These are phyloP conservation scores for Leishmania amazonensis DNA, from an alignment of 208 protist genomes.

Conservation along the genomic window DNA sequence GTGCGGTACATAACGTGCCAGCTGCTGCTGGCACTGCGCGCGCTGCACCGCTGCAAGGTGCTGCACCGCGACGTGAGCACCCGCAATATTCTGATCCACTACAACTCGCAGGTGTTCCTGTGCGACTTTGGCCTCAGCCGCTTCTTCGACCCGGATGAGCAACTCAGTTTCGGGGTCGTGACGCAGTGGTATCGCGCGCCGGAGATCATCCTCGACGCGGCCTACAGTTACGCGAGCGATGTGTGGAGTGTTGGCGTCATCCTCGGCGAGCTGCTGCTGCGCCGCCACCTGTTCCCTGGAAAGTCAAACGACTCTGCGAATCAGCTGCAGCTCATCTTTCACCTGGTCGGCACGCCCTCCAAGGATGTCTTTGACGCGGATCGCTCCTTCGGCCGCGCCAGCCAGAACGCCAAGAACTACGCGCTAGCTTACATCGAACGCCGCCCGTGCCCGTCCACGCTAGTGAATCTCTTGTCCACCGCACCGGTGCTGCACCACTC, in stretches of 20 bases:
- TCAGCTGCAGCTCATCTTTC: conserved; percentile 93
- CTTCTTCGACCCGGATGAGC: conserved; percentile 93
- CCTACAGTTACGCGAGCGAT: conserved; percentile 86
- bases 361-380: conserved; percentile 74
- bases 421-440: conserved; percentile 70
- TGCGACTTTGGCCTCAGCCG: conserved; percentile 93
- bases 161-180: conserved; percentile 91
- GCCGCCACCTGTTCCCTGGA: conserved; percentile 91
- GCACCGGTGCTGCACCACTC: conserved; percentile 60
- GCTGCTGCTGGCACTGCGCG: conserved; percentile 86
- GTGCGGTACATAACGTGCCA: conserved; percentile 89
- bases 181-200: conserved; percentile 94
- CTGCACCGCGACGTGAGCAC: conserved; percentile 90
- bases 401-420: conserved; percentile 86
- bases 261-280: conserved; percentile 91
- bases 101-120: conserved; percentile 87
- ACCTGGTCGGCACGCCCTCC: conserved; percentile 94
- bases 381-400: conserved; percentile 87
- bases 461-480: conserved; percentile 51
- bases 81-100: conserved; percentile 91
- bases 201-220: conserved; percentile 91
- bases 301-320: conserved; percentile 94
- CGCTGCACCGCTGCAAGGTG: conserved; percentile 82
- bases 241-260: conserved; percentile 93
- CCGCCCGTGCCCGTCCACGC: conserved; percentile 49